Evolutionary conservation across 2,329 filamentous ascomycete genomes (phyloP).

Genomic region (Fusarium brachygibbosum): DNA sequence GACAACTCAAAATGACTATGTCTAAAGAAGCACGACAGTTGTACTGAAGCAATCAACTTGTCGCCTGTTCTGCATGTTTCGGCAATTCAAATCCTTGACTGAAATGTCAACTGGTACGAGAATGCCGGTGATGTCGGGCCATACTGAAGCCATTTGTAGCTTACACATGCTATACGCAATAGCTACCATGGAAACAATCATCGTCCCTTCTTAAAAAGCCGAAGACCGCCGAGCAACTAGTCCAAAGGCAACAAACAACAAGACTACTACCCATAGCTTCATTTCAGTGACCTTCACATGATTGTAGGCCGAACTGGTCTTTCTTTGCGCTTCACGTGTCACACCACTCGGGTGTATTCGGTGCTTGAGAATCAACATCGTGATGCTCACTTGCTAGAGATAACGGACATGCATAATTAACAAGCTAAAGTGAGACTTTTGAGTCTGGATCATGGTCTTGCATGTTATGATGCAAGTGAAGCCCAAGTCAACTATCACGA

Average conservation of each 20-base stretch:
- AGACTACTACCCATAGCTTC: neutral
- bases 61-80: slow-evolving; percentile 23
- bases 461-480: slow-evolving; percentile 17
- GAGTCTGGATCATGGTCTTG: slow-evolving; percentile 12
- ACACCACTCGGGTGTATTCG: slow-evolving; percentile 14
- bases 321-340: slow-evolving; percentile 18
- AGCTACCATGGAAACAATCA: slow-evolving; percentile 25
- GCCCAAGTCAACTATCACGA: slow-evolving; percentile 6
- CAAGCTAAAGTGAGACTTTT: slow-evolving; percentile 3
- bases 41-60: slow-evolving; percentile 13
- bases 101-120: slow-evolving; percentile 38
- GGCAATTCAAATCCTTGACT: slow-evolving; percentile 19
- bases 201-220: neutral
- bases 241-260: slow-evolving; percentile 7
- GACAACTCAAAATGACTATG: slow-evolving; percentile 12
- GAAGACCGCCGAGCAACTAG: slow-evolving; percentile 5
- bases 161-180: slow-evolving; percentile 16
- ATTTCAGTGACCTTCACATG: neutral
- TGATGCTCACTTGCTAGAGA: neutral
- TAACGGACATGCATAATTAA: neutral
- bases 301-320: slow-evolving; percentile 7
- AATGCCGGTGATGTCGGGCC: slow-evolving; percentile 35
- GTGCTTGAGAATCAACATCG: neutral
- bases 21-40: slow-evolving; percentile 6
- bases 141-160: slow-evolving; percentile 38